These are phyloP conservation scores for Penicillium coprophilum DNA, from an alignment of 495 filamentous ascomycete genomes.

Conservation along the genomic window DNA sequence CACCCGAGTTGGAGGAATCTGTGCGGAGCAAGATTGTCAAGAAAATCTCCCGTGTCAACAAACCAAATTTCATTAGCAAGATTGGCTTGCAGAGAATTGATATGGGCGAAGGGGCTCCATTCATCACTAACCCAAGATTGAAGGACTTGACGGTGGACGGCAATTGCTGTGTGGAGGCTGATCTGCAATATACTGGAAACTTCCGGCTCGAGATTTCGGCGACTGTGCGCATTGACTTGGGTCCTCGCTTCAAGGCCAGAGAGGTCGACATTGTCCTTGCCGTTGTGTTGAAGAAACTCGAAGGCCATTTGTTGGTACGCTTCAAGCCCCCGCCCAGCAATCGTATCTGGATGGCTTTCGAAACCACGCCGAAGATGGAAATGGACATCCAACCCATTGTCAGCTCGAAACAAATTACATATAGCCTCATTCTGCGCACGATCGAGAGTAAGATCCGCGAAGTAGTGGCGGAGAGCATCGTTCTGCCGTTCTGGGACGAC, in stretches of 20 bases:
- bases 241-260: slow-evolving; percentile 80
- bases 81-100: slow-evolving; percentile 78
- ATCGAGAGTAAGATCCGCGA: slow-evolving; percentile 95
- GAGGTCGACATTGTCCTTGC: slow-evolving; percentile 89
- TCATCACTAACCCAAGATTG: slow-evolving; percentile 83
- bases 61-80: slow-evolving; percentile 82
- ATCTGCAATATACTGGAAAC: slow-evolving; percentile 84
- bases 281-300: slow-evolving; percentile 78
- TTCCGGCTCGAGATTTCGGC: slow-evolving; percentile 87
- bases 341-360: slow-evolving; percentile 90
- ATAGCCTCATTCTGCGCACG: slow-evolving; percentile 81
- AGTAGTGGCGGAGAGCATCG: slow-evolving; percentile 86
- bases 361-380: slow-evolving; percentile 86
- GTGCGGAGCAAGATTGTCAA: slow-evolving; percentile 86
- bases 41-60: slow-evolving; percentile 92
- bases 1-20: slow-evolving; percentile 72
- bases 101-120: slow-evolving; percentile 82
- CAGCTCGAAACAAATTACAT: slow-evolving; percentile 92
- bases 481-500: slow-evolving; percentile 96
- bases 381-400: slow-evolving; percentile 93
- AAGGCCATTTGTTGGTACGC: slow-evolving; percentile 79
- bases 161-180: slow-evolving; percentile 79
- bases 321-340: slow-evolving; percentile 97
- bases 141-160: slow-evolving; percentile 91
- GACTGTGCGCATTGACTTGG: slow-evolving; percentile 86